A percentile compares a stretch with the other conserved stretches of the same genome.
These are phyloP conservation scores for Apiotrichum gracile DNA, from an alignment of 1,284 basidiomycete genomes.

Conservation along the genomic window DNA sequence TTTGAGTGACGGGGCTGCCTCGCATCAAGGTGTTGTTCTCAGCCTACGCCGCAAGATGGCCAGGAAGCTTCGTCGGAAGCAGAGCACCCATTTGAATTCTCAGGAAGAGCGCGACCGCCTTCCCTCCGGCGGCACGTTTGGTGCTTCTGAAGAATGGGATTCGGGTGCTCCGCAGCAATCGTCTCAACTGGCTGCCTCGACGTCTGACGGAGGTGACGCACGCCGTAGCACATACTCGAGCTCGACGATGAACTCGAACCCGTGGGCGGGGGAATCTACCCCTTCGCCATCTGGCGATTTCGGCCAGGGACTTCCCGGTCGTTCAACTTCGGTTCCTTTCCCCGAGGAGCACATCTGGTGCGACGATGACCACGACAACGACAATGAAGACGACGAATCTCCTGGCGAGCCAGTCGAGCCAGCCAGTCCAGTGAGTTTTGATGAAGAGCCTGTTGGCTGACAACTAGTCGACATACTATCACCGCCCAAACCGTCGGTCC, in stretches of 20 bases:
- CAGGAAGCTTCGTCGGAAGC: conserved; percentile 31
- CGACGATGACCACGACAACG: conserved; percentile 34
- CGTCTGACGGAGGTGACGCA: neutral
- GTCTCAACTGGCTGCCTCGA: neutral
- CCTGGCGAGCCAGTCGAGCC: conserved; percentile 5
- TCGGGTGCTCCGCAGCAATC: no score
- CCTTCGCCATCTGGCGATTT: no score
- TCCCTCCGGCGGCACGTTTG: neutral
- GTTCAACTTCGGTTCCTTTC: no score
- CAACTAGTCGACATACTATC: conserved; percentile 51
- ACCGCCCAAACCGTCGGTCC: conserved; percentile 21
- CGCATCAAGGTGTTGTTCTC: conserved; percentile 36
- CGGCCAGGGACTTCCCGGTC: no score
- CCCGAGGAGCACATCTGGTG: conserved; percentile 63
- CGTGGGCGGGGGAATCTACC: conserved; percentile 34
- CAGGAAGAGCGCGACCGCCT: conserved; percentile 1
- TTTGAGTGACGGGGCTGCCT: conserved; percentile 49
- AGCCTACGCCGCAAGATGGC: conserved; percentile 38
- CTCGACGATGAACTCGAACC: conserved; percentile 22
- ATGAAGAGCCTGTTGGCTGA: neutral
- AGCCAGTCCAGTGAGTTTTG: conserved; percentile 11
- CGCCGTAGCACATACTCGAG: neutral
- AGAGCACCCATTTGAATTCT: neutral
- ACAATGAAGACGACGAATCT: conserved; percentile 49
- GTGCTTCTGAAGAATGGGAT: conserved; percentile 27